Conservation (phyloP, 2,329 filamentous ascomycete genomes). For the Shiraia sp. region DNA sequence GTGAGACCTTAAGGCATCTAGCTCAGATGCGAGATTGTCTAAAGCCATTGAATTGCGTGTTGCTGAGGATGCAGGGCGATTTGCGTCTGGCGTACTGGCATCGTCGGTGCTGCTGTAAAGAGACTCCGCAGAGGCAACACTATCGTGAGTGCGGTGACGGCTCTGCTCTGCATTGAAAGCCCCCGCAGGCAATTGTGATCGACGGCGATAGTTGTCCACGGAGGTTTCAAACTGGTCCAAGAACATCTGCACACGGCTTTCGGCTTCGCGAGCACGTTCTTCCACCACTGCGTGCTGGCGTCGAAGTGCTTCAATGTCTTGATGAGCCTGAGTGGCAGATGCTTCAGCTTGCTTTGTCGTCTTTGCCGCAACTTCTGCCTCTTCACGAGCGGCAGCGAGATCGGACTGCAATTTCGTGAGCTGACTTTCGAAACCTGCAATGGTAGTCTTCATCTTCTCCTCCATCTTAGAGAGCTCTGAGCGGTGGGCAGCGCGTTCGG, state of each 20-base stretch:
- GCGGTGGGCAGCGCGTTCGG: slow-evolving; percentile 70
- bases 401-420: slow-evolving; percentile 71
- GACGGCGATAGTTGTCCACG: slow-evolving; percentile 91
- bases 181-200: slow-evolving; percentile 53
- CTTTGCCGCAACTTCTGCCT: slow-evolving; percentile 69
- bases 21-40: slow-evolving; percentile 87
- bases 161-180: slow-evolving; percentile 39
- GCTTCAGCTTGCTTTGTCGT: slow-evolving; percentile 56
- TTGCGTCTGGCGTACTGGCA: slow-evolving; percentile 38
- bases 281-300: slow-evolving; percentile 82
- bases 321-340: slow-evolving; percentile 59
- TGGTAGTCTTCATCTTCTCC: slow-evolving; percentile 67
- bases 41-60: slow-evolving; percentile 70
- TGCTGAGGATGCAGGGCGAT: slow-evolving; percentile 31
- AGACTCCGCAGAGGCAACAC: slow-evolving; percentile 62
- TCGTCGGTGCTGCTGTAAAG: slow-evolving; percentile 51
- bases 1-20: slow-evolving; percentile 85
- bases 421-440: slow-evolving; percentile 71
- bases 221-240: slow-evolving; percentile 93
- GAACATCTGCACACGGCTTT: slow-evolving; percentile 88
- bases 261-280: slow-evolving; percentile 82
- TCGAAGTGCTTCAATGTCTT: slow-evolving; percentile 79
- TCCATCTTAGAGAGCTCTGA: slow-evolving; percentile 72
- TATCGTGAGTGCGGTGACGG: slow-evolving; percentile 57
- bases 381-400: slow-evolving; percentile 65